Evolutionary conservation across 768 basidiomycete genomes (phyloP).

Genomic region (Naematelia encephala): DNA sequence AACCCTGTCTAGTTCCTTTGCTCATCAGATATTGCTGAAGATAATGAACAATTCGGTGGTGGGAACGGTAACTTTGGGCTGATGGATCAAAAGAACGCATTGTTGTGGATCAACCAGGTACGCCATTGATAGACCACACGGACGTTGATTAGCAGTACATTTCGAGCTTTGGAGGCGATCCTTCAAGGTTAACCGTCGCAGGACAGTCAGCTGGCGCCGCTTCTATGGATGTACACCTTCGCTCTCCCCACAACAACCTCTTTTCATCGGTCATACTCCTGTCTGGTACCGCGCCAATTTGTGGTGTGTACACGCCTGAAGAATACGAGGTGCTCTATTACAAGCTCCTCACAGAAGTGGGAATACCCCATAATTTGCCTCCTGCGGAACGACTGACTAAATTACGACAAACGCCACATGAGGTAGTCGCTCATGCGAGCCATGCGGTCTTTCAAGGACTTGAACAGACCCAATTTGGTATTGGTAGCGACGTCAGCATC

Average conservation of each 20-base stretch:
- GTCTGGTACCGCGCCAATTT: conserved; percentile 13
- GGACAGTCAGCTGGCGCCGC: conserved; percentile 9
- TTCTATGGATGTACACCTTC: conserved; percentile 10
- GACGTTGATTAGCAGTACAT: conserved; percentile 4
- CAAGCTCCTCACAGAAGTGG: conserved; percentile 15
- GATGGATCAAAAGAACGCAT: conserved; percentile 7
- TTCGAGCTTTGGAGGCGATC: conserved; percentile 8
- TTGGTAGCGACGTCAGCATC: conserved; percentile 9
- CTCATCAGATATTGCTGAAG: conserved; percentile 13
- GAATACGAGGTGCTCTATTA: conserved; percentile 8
- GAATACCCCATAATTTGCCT: conserved; percentile 8
- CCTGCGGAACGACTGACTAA: conserved; percentile 7
- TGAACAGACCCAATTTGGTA: conserved; percentile 17
- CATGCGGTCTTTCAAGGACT: conserved; percentile 14
- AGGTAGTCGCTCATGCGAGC: conserved; percentile 8
- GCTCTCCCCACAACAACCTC: conserved; percentile 3
- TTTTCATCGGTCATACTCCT: conserved; percentile 1
- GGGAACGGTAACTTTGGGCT: conserved; percentile 15
- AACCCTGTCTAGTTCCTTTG: conserved; percentile 5
- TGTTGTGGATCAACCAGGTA: conserved; percentile 10
- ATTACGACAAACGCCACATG: conserved; percentile 2
- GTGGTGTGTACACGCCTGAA: conserved; percentile 17
- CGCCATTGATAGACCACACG: not conserved
- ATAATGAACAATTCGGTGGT: conserved; percentile 3
- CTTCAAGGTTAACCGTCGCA: not conserved